These are phyloP conservation scores for Scedosporium apiospermum DNA, from an alignment of 2,329 filamentous ascomycete species.

Conservation along the genomic window DNA sequence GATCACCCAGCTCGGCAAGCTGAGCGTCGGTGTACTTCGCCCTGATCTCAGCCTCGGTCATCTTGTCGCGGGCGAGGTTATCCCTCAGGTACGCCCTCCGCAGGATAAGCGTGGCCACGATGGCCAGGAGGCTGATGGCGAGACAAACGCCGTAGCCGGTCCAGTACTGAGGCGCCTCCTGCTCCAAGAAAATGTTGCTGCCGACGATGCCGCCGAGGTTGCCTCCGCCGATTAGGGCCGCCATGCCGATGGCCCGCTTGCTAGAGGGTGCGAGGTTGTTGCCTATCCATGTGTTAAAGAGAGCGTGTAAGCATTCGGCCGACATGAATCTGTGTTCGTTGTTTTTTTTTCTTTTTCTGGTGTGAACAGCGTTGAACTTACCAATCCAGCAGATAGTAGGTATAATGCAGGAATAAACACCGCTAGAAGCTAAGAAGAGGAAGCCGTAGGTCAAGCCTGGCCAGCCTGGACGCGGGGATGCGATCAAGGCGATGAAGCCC, in stretches of 20 bases:
- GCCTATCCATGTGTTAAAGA: conserved; percentile 11
- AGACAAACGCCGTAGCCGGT: conserved; percentile 26
- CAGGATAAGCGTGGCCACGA: conserved; percentile 3
- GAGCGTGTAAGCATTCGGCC: too few species aligned
- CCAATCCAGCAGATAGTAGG: conserved; percentile 15
- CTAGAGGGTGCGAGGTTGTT: conserved; percentile 16
- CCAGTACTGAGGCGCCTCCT: conserved; percentile 22
- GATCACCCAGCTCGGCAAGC: conserved; percentile 20
- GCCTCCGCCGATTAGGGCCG: conserved; percentile 13
- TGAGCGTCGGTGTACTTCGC: conserved; percentile 10
- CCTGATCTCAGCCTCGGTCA: conserved; percentile 6
- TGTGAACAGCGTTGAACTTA: conserved; percentile 6
- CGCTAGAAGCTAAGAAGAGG: conserved; percentile 14
- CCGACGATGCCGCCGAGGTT: conserved; percentile 21
- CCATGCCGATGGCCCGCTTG: conserved; percentile 16
- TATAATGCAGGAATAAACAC: conserved; percentile 22
- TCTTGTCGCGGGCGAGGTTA: conserved; percentile 19
- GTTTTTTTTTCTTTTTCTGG: too few species aligned
- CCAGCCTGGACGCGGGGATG: conserved; percentile 11
- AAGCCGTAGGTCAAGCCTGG: conserved; percentile 18
- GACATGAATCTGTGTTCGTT: too few species aligned
- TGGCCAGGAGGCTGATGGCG: conserved; percentile 12
- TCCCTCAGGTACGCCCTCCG: conserved; percentile 10
- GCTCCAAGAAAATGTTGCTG: conserved; percentile 26
- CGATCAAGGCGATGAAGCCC: conserved; percentile 2